These are phyloP conservation scores for Lunasporangiospora selenospora DNA, from an alignment of 192 early-diverging fungal genomes.

Conservation along the genomic window DNA sequence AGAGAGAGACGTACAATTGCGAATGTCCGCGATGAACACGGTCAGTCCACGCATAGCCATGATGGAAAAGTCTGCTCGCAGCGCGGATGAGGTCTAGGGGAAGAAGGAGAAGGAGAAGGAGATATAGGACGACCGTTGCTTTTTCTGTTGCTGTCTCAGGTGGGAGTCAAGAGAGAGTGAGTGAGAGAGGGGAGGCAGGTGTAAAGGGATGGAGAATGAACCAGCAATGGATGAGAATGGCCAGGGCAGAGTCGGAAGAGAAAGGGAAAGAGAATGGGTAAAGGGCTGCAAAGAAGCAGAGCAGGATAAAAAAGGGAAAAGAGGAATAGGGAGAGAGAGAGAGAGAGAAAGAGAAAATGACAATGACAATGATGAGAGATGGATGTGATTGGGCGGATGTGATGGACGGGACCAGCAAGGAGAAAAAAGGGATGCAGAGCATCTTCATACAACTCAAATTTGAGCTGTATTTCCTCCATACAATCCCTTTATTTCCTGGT, in stretches of 20 bases:
- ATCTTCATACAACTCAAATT: too few species aligned
- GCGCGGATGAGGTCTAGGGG: too few species aligned
- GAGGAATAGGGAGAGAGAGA: too few species aligned
- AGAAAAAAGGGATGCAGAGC: too few species aligned
- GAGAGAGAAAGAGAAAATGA: too few species aligned
- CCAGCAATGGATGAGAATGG: background rate
- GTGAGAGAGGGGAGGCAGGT: background rate
- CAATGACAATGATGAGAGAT: too few species aligned
- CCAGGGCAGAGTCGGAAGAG: background rate
- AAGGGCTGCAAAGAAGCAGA: background rate
- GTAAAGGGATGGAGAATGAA: background rate
- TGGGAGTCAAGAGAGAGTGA: background rate
- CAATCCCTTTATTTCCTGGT: too few species aligned
- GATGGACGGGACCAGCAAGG: too few species aligned
- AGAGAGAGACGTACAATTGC: constrained; percentile 84
- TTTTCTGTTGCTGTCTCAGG: background rate
- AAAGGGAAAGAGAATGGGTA: constrained; percentile 1
- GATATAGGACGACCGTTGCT: too few species aligned
- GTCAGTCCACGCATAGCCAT: constrained; percentile 87
- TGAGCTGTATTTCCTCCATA: too few species aligned
- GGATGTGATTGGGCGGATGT: too few species aligned
- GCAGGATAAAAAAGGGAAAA: background rate
- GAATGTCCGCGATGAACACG: constrained; percentile 96
- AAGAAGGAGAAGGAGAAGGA: too few species aligned
- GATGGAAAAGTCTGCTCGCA: background rate